Base-by-base conservation (phyloP, 139 green algal species). In the Micractinium sp. region DNA sequence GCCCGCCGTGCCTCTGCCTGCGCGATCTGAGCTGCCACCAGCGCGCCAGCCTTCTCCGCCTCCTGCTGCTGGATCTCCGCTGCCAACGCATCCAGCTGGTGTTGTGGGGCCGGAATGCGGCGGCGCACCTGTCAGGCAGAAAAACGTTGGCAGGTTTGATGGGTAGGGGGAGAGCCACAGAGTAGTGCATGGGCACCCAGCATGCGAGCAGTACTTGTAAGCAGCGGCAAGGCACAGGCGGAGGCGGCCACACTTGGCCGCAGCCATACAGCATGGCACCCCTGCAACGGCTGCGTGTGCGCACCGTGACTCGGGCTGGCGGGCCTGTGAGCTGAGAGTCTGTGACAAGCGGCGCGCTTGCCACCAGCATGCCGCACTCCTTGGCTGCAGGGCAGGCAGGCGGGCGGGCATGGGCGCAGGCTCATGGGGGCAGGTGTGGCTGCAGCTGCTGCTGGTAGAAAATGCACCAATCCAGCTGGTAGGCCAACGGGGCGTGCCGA, bases 341-440 rank as follows among this genome's bases (percentile, higher is more conserved):
- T 15, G 36, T 25, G 15, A 29, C 19, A 0, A 87, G 67, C 2
- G 83, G 66, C 4, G 27, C 83, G 16, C 31, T 31, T 12, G 83
- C 83, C 2, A 53, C 83, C 15, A 22, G 27, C 66, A 87, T 87
- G 67, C 83, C 83, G 31, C 83, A 87, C 29, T 87, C 22, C 67
- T 66, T 38, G 27, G 83, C 83, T 87, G 83, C 66, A 69, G 0
- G 0, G 7, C 5, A 56, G 33, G 25, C 27, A 81, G 31, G 66
- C 19, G 14, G 3, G 38, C 13, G 0, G 53, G 81, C 81, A 85
- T n/a, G 2, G 14, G 53, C 20, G 39, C 39, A 2, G 39, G 78
- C 36, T 25, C 38, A 82, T 14, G 25, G 23, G 22, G 66, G 66
- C 66, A 73, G 22, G 14, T 5, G 47, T 56, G 47, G 5, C 47